Evolutionary conservation across 345 rosid species (phyloP).

Genomic region (Murraya paniculata): DNA sequence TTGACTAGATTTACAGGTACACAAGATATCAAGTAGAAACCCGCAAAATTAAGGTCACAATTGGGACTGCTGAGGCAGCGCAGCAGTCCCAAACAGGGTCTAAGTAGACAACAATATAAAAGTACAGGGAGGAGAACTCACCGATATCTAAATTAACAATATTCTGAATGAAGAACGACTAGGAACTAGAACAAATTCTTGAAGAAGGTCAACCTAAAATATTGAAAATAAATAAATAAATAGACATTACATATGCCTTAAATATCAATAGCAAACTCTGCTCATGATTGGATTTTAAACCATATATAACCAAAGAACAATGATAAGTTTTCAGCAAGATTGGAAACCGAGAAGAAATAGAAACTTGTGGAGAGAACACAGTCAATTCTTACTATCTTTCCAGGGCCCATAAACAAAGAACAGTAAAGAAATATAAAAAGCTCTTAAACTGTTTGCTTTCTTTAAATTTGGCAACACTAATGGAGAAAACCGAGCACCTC

Average conservation of each 20-base stretch:
- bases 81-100: too few relatives aligned
- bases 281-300: background rate
- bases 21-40: background rate
- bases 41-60: background rate
- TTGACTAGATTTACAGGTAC: background rate
- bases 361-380: background rate
- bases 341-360: background rate
- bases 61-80: too few relatives aligned
- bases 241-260: background rate
- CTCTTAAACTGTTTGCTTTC: background rate
- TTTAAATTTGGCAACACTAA: background rate
- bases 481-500: background rate
- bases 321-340: background rate
- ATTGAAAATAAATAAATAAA: background rate
- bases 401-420: background rate
- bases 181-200: background rate
- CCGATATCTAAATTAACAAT: background rate
- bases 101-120: background rate
- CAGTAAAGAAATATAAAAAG: background rate
- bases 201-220: background rate
- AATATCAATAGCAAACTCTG: background rate
- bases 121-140: background rate
- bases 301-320: background rate
- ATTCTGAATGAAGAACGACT: background rate
- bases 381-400: background rate